phyloP scores from a whole-genome alignment of 176 grass and related monocot species.

The Triticum dicoccoides region DNA sequence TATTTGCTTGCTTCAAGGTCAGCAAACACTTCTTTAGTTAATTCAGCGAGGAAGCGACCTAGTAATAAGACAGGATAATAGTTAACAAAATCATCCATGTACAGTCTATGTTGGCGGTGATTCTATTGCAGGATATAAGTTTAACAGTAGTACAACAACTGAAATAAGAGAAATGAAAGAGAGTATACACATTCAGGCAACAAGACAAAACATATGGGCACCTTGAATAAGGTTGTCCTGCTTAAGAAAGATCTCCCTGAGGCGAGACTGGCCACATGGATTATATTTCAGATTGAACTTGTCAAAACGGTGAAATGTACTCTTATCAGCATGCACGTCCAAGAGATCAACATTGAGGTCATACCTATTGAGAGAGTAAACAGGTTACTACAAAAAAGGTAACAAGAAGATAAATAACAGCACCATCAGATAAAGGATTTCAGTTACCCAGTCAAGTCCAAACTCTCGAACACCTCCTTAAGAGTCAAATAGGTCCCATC shows the following conservation, averaged over 20 bases:
- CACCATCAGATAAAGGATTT: slow-evolving; percentile 8
- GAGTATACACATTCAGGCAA: not conserved
- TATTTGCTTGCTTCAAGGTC: slow-evolving; percentile 97
- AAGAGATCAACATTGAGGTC: slow-evolving; percentile 97
- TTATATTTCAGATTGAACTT: slow-evolving; percentile 99
- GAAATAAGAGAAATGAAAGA: not conserved
- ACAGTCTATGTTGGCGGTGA: not conserved
- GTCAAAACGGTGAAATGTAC: slow-evolving; percentile 98
- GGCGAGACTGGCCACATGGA: slow-evolving; percentile 86
- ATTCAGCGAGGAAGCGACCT: slow-evolving; percentile 88
- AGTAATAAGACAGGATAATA: not conserved
- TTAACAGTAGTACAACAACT: not conserved
- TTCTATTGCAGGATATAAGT: not conserved
- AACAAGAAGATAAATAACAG: slow-evolving; percentile 1
- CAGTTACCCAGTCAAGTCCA: slow-evolving; percentile 90
- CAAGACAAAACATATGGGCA: slow-evolving; percentile 29
- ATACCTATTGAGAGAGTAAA: slow-evolving; percentile 50
- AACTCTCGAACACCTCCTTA: slow-evolving; percentile 94
- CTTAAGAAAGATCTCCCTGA: slow-evolving; percentile 95
- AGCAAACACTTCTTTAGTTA: slow-evolving; percentile 91
- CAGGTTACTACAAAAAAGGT: not conserved
- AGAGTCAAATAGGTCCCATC: slow-evolving; percentile 95
- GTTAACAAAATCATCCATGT: slow-evolving; percentile 12
- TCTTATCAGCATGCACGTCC: slow-evolving; percentile 98
- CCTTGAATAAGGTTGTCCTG: slow-evolving; percentile 99